phyloP scores from a whole-genome alignment of 768 basidiomycete species.

The Mycena alexandri region DNA sequence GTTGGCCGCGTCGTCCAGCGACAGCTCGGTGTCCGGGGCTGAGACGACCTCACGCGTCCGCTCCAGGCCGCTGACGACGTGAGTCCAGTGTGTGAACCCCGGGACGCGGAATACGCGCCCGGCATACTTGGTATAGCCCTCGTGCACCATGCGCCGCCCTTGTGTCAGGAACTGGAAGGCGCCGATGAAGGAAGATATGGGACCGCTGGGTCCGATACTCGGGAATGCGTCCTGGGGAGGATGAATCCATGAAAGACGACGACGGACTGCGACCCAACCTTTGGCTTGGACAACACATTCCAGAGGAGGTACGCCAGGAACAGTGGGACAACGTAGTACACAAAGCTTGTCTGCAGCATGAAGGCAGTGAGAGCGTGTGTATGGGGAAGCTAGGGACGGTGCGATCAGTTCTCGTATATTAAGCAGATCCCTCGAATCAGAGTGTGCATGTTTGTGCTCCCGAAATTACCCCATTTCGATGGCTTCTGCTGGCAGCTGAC shows the following conservation, averaged over 20 bases:
- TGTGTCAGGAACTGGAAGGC: conserved; percentile 43
- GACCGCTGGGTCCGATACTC: conserved; percentile 50
- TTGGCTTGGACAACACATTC: not conserved
- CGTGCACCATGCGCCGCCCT: conserved; percentile 44
- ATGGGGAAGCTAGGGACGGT: too few relatives aligned
- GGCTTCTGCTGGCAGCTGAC: too few relatives aligned
- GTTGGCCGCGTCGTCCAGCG: conserved; percentile 53
- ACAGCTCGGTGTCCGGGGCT: conserved; percentile 61
- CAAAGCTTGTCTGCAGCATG: not conserved
- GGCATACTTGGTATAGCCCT: conserved; percentile 48
- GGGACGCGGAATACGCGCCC: conserved; percentile 57
- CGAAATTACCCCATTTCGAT: too few relatives aligned
- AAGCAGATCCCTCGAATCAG: too few relatives aligned
- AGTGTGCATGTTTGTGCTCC: too few relatives aligned
- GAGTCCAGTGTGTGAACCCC: conserved; percentile 58
- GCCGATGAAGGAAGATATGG: conserved; percentile 49
- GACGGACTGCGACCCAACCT: not conserved
- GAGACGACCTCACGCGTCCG: conserved; percentile 61
- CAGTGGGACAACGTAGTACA: conserved; percentile 1
- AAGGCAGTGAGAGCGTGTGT: too few relatives aligned
- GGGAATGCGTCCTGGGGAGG: conserved; percentile 41
- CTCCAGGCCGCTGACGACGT: conserved; percentile 55
- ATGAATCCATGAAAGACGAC: not conserved
- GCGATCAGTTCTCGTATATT: too few relatives aligned
- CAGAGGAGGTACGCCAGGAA: not conserved